phyloP scores from a whole-genome alignment of 257 asterid species.

The Ocimum tenuiflorum region DNA sequence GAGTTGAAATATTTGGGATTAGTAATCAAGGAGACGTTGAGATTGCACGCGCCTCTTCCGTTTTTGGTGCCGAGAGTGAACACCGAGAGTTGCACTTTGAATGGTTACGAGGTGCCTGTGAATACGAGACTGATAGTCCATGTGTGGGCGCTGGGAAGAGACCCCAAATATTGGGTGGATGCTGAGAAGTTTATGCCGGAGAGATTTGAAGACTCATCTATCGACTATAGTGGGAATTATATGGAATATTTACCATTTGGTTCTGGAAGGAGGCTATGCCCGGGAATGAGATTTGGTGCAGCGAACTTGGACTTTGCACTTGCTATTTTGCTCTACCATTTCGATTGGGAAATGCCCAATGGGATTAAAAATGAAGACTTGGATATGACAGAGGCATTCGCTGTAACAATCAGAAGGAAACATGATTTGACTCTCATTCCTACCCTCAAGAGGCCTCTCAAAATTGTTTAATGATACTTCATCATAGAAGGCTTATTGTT shows the following conservation, averaged over 20 bases:
- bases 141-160: conserved; percentile 12
- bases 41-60: background rate
- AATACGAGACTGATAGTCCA: background rate
- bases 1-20: background rate
- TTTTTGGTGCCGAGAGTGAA: background rate
- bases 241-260: background rate
- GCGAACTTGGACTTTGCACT: background rate
- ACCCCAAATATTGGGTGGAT: conserved; percentile 7
- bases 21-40: conserved; percentile 1
- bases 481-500: too few relatives aligned
- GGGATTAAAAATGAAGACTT: conserved; percentile 7
- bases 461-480: too few relatives aligned
- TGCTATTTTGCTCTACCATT: conserved; percentile 17
- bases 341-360: conserved; percentile 28
- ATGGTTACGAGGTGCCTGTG: background rate
- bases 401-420: conserved; percentile 15
- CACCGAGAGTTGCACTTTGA: background rate
- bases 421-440: conserved; percentile 18
- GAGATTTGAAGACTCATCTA: background rate
- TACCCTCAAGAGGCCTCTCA: background rate
- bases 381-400: conserved; percentile 30
- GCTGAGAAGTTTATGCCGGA: conserved; percentile 4
- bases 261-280: conserved; percentile 9
- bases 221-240: background rate
- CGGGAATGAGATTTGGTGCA: background rate